phyloP scores from a whole-genome alignment of 495 filamentous ascomycete species.

The Lasiosphaeria miniovina region DNA sequence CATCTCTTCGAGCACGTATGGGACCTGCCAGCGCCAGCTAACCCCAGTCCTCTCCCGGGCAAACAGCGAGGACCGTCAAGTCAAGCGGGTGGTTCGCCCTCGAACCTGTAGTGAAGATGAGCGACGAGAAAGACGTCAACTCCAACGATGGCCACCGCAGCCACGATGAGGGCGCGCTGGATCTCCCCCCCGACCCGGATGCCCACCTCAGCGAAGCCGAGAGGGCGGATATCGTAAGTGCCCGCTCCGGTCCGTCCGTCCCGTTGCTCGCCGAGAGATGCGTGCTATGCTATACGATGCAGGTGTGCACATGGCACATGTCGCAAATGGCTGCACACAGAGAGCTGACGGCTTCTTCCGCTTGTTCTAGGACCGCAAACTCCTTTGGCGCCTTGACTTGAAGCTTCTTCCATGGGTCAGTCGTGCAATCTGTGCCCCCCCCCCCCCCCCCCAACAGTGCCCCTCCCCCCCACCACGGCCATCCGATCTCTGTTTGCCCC shows the following conservation, averaged over 20 bases:
- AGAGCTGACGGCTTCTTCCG: conserved; percentile 7
- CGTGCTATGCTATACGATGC: not conserved
- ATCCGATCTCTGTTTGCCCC: too few species aligned
- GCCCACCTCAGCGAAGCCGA: conserved; percentile 65
- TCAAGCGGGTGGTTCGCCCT: conserved; percentile 8
- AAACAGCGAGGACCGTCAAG: not conserved
- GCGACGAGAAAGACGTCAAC: conserved; percentile 27
- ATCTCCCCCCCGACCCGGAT: conserved; percentile 56
- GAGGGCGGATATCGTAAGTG: conserved; percentile 60
- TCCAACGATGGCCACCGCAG: conserved; percentile 31
- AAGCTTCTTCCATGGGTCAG: conserved; percentile 69
- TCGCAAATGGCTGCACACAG: not conserved
- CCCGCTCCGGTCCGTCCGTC: not conserved
- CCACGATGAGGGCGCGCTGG: conserved; percentile 24
- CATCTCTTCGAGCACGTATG: not conserved
- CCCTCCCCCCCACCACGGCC: not conserved
- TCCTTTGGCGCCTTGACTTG: conserved; percentile 69
- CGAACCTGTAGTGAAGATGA: conserved; percentile 21
- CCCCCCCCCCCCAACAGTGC: not conserved
- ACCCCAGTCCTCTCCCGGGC: not conserved
- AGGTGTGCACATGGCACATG: too few species aligned
- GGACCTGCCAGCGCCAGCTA: not conserved
- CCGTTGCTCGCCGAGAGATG: not conserved
- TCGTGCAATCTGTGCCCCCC: not conserved
- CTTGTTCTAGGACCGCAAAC: conserved; percentile 54